Percentiles rank a stretch among this genome's conserved stretches.
Evolutionary conservation across 441 rosid species (phyloP).

Genomic region (Flueggea neowawraea): DNA sequence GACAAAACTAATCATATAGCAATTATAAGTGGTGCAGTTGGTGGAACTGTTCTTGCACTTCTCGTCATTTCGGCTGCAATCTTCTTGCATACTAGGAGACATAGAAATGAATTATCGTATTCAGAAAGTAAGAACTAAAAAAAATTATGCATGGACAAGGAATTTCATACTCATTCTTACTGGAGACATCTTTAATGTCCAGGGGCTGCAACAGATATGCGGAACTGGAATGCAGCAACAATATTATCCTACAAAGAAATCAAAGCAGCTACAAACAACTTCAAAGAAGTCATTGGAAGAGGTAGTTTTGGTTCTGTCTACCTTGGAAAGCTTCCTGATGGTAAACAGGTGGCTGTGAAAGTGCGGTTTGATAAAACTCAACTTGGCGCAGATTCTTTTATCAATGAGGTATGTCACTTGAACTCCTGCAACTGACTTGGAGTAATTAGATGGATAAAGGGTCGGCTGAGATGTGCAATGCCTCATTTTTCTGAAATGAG

Average conservation of each 20-base stretch:
- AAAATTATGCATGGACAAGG: not conserved
- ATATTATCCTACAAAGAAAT: constrained; percentile 82
- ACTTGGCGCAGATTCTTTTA: constrained; percentile 91
- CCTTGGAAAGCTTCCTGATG: constrained; percentile 79
- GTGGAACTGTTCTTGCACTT: constrained; percentile 52
- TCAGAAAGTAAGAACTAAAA: constrained; percentile 41
- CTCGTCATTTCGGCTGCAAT: constrained; percentile 32
- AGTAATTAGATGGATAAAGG: no score
- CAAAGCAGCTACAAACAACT: constrained; percentile 71
- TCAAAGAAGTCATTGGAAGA: constrained; percentile 78
- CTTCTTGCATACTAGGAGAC: constrained; percentile 41
- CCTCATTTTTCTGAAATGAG: not conserved
- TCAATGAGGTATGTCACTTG: constrained; percentile 63
- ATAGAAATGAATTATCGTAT: constrained; percentile 35
- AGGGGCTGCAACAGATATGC: constrained; percentile 55
- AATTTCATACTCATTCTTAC: constrained; percentile 10
- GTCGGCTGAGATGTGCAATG: no score
- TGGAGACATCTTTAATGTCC: constrained; percentile 10
- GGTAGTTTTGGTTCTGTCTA: constrained; percentile 94
- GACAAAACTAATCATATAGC: constrained; percentile 31
- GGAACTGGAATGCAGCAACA: constrained; percentile 83
- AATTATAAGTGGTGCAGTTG: constrained; percentile 53
- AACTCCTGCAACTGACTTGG: not conserved
- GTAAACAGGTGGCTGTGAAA: constrained; percentile 82
- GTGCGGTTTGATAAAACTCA: constrained; percentile 80